phyloP scores from a whole-genome alignment of 768 basidiomycete species.

The Sutorius australiensis region DNA sequence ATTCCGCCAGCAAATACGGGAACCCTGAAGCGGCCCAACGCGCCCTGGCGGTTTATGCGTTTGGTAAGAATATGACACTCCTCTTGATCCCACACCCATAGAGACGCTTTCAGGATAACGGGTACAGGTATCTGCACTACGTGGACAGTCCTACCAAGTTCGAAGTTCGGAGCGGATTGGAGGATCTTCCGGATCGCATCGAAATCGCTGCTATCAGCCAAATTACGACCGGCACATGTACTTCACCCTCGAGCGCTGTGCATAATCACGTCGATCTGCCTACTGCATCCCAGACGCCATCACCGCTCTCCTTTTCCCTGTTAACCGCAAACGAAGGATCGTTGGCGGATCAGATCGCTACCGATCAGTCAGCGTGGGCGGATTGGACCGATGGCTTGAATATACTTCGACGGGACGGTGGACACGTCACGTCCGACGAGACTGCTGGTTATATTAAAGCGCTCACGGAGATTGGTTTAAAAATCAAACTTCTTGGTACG shows the following conservation, averaged over 20 bases:
- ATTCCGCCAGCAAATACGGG: slow-evolving; percentile 46
- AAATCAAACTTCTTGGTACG: slow-evolving; percentile 84
- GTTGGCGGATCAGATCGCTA: slow-evolving; percentile 74
- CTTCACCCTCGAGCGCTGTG: slow-evolving; percentile 59
- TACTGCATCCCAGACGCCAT: slow-evolving; percentile 51
- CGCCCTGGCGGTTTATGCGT: slow-evolving; percentile 85
- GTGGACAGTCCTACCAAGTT: slow-evolving; percentile 80
- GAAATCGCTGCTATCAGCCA: slow-evolving; percentile 79
- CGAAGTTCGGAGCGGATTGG: slow-evolving; percentile 72
- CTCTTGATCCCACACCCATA: background rate
- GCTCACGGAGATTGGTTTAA: slow-evolving; percentile 86
- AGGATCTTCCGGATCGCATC: slow-evolving; percentile 84
- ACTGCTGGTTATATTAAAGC: slow-evolving; percentile 84
- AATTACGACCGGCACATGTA: slow-evolving; percentile 71
- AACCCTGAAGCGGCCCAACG: slow-evolving; percentile 49
- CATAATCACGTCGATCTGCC: slow-evolving; percentile 61
- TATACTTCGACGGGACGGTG: slow-evolving; percentile 77
- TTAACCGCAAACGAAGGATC: slow-evolving; percentile 67
- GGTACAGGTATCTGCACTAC: slow-evolving; percentile 78
- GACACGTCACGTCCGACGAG: slow-evolving; percentile 80
- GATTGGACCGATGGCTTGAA: slow-evolving; percentile 95
- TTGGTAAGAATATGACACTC: slow-evolving; percentile 46
- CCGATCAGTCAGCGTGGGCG: slow-evolving; percentile 75
- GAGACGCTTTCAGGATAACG: slow-evolving; percentile 55
- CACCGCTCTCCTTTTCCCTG: slow-evolving; percentile 74